These are phyloP conservation scores for Coffea eugenioides DNA, from an alignment of 257 asterid genomes.

Conservation along the genomic window DNA sequence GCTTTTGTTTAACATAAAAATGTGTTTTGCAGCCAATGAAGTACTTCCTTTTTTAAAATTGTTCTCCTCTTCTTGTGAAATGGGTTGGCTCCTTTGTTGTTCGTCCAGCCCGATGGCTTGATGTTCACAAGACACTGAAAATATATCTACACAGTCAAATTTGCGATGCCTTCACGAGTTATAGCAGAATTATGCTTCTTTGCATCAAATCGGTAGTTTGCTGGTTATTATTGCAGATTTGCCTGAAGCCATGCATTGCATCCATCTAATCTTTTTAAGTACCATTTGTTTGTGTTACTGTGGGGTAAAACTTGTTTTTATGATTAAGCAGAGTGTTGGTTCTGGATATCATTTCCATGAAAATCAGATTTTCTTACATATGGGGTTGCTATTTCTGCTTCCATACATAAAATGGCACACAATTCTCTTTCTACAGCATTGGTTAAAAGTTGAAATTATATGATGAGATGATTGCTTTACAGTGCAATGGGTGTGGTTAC, in stretches of 20 bases:
- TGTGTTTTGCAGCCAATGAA: neutral
- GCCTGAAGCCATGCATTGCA: neutral
- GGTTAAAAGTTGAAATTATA: neutral
- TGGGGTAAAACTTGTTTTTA: neutral
- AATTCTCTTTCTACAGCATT: neutral
- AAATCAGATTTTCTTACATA: neutral
- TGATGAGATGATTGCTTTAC: slow-evolving; percentile 31
- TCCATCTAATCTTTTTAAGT: neutral
- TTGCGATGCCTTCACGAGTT: neutral
- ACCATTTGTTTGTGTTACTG: neutral
- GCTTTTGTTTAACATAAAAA: neutral
- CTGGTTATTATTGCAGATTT: neutral
- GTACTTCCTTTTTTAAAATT: neutral
- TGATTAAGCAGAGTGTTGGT: neutral
- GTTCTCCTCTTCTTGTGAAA: neutral
- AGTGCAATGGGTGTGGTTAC: slow-evolving; percentile 86
- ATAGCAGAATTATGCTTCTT: neutral
- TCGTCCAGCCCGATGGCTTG: neutral
- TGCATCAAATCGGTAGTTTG: neutral
- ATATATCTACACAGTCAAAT: neutral
- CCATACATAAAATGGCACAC: neutral
- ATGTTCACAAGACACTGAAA: neutral
- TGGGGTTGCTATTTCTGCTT: neutral
- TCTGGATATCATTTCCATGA: neutral
- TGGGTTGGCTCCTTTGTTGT: neutral